These are phyloP conservation scores for Ophiostoma quercus DNA, from an alignment of 2,329 filamentous ascomycete genomes.

Conservation along the genomic window DNA sequence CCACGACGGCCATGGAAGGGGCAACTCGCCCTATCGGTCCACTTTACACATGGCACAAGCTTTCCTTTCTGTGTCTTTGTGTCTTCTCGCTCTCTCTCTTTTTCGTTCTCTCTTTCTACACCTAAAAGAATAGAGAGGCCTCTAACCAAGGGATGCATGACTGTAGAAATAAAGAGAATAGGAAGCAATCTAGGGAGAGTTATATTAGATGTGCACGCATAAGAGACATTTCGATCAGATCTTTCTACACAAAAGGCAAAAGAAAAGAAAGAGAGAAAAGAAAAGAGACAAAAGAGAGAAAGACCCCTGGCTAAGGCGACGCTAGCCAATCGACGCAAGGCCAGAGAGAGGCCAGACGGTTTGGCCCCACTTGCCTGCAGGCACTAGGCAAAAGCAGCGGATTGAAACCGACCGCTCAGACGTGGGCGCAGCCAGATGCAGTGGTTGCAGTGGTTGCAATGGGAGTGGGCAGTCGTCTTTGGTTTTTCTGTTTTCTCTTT, in stretches of 20 bases:
- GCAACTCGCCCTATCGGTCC: neutral
- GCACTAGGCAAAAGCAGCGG: constrained; percentile 7
- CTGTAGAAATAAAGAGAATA: no score
- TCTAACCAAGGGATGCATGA: neutral
- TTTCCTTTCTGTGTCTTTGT: no score
- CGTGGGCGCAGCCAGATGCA: constrained; percentile 15
- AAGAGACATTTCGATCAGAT: neutral
- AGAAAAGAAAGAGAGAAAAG: neutral
- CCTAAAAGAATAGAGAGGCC: neutral
- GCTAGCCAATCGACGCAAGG: constrained; percentile 2
- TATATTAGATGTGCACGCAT: neutral
- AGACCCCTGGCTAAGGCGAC: constrained; percentile 17
- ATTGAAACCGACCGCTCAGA: constrained; percentile 19
- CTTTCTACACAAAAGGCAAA: no score
- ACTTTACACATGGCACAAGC: neutral
- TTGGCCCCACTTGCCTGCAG: neutral
- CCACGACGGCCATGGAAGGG: neutral
- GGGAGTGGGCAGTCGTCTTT: neutral
- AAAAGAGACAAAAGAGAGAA: neutral
- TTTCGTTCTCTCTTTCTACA: no score
- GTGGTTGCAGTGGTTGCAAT: constrained; percentile 12
- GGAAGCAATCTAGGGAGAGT: neutral
- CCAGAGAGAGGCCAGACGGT: constrained; percentile 4
- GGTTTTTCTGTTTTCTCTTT: neutral
- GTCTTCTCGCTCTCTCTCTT: neutral